Evolutionary conservation across 1,284 basidiomycete species (phyloP).

Genomic region (Amylostereum chailletii): DNA sequence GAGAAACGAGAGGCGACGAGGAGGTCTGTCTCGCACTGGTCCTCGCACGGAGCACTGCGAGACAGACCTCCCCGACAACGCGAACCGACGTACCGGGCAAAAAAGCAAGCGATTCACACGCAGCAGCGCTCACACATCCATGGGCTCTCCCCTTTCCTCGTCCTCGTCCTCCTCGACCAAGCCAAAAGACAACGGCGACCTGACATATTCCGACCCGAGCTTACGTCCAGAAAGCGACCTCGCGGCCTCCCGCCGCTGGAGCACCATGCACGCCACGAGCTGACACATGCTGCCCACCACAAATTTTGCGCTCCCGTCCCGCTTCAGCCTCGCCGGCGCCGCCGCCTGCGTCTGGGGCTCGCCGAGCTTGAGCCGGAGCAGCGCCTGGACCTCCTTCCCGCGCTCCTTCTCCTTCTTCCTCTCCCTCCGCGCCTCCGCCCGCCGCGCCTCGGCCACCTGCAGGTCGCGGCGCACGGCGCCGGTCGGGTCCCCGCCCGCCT

Average conservation of each 20-base stretch:
- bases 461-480: slow-evolving; percentile 19
- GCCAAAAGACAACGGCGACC: slow-evolving; percentile 18
- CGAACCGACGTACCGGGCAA: too few relatives aligned
- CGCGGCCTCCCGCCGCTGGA: slow-evolving; percentile 33
- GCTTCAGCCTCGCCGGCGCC: slow-evolving; percentile 12
- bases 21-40: too few relatives aligned
- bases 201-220: slow-evolving; percentile 19
- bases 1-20: too few relatives aligned
- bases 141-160: not conserved
- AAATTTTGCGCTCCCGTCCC: slow-evolving; percentile 14
- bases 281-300: slow-evolving; percentile 33
- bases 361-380: slow-evolving; percentile 39
- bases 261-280: slow-evolving; percentile 48
- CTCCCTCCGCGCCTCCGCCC: slow-evolving; percentile 33
- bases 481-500: slow-evolving; percentile 1
- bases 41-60: too few relatives aligned
- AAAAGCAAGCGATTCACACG: too few relatives aligned
- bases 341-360: slow-evolving; percentile 11
- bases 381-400: slow-evolving; percentile 39
- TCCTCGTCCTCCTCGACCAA: slow-evolving; percentile 13
- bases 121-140: too few relatives aligned
- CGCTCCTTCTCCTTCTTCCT: slow-evolving; percentile 43
- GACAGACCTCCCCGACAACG: too few relatives aligned
- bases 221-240: slow-evolving; percentile 23
- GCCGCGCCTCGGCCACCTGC: slow-evolving; percentile 29